Evolutionary conservation across 2,329 filamentous ascomycete species (phyloP).

Genomic region (Curvularia spicifera): DNA sequence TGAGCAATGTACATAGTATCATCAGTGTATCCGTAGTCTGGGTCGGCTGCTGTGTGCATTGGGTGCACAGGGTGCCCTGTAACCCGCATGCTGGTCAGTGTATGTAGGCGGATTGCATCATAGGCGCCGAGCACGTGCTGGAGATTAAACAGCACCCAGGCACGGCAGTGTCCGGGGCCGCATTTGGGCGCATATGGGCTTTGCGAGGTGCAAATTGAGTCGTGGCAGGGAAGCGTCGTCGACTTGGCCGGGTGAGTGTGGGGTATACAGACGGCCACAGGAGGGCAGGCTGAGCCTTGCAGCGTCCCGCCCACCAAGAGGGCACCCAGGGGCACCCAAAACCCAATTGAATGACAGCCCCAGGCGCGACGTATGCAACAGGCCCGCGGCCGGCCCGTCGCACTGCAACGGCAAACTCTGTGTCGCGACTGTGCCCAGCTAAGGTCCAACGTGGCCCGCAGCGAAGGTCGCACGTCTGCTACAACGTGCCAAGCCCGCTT

Average conservation of each 20-base stretch:
- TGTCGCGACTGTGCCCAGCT: not conserved
- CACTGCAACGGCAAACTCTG: not conserved
- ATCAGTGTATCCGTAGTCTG: not conserved
- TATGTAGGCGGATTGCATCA: not conserved
- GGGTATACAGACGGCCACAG: conserved; percentile 1
- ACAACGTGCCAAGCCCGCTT: conserved; percentile 16
- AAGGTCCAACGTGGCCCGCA: conserved; percentile 13
- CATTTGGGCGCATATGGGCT: not conserved
- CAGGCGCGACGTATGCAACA: not conserved
- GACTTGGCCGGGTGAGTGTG: conserved; percentile 2
- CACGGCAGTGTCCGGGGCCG: not conserved
- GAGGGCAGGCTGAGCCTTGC: not conserved
- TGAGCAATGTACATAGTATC: not conserved
- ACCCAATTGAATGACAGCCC: not conserved
- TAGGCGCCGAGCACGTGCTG: not conserved
- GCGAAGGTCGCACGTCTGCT: conserved; percentile 12
- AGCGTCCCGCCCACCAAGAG: not conserved
- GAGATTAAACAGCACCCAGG: not conserved
- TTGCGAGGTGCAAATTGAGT: not conserved
- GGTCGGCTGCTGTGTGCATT: not conserved
- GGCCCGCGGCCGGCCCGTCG: not conserved
- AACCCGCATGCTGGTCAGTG: not conserved
- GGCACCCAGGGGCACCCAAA: not conserved
- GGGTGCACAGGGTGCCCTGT: not conserved
- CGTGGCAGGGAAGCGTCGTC: not conserved